Evolutionary conservation across 257 asterid genomes (phyloP).

Genomic region (Nicotiana attenuata): DNA sequence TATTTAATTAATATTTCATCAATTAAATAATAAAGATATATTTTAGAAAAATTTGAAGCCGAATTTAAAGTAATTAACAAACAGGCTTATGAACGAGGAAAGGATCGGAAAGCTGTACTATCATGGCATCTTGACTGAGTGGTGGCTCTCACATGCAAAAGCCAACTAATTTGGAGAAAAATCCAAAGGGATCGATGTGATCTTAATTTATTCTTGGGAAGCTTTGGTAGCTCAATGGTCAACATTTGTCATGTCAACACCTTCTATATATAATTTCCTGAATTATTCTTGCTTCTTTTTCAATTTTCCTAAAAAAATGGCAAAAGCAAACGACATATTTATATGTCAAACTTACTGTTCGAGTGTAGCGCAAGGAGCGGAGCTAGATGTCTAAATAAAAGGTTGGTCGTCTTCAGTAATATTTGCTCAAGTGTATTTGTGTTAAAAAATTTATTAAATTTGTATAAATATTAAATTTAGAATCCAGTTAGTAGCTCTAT

Average conservation of each 20-base stretch:
- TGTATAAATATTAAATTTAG: too few relatives aligned
- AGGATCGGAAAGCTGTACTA: background rate
- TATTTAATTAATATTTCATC: too few relatives aligned
- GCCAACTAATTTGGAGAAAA: background rate
- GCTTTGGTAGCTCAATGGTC: background rate
- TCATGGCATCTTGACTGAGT: slow-evolving; percentile 4
- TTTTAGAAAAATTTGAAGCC: background rate
- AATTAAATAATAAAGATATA: too few relatives aligned
- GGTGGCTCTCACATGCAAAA: slow-evolving; percentile 4
- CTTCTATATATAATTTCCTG: background rate
- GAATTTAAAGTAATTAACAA: background rate
- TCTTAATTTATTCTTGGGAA: background rate
- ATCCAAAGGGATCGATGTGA: background rate
- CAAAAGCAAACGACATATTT: background rate
- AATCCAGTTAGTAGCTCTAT: too few relatives aligned
- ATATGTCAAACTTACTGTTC: too few relatives aligned
- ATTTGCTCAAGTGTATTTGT: too few relatives aligned
- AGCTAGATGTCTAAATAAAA: too few relatives aligned
- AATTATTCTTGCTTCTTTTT: background rate
- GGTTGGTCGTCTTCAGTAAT: too few relatives aligned
- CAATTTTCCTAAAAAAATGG: background rate
- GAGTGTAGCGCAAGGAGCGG: too few relatives aligned
- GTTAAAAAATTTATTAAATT: too few relatives aligned
- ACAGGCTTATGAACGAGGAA: background rate
- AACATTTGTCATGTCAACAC: background rate